Base-by-base conservation (phyloP, 495 filamentous ascomycete genomes). In the Penicillium coprophilum region DNA sequence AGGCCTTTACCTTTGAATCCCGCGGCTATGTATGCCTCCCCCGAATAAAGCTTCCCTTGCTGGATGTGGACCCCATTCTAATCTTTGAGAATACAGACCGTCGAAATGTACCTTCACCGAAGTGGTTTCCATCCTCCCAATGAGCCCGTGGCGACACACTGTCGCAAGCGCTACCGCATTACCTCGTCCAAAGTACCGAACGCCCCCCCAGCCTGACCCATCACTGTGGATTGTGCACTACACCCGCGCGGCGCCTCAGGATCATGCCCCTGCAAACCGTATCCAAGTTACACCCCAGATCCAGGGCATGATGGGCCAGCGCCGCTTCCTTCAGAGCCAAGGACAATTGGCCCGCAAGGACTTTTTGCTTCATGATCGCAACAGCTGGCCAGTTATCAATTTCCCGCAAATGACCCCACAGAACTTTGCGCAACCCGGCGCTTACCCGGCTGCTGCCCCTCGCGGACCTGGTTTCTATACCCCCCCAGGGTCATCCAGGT, bases 141-240 rank as follows among this genome's bases (percentile, higher is more conserved):
- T 20, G 91, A 94, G 66, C 77, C 77, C 19, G 60, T 87, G 31
- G 83, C 94, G 30, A 81, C 81, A 11, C 93, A 96, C 64, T 80
- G 75, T 46, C 84, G 93, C 60, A 85, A 86, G 56, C 87, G 93
- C 38, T 97, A 95, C 72, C 91, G 92, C 47, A 82, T 98, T 28
- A 74, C 85, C 38, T 83, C 84, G 13, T 71, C 80, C 10, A 87
- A 83, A 64, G 77, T 79, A 20, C 82, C 82, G 10, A 82, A 80
- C 44, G 79, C 81, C 13, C 82, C 82, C 87, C 15, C 79, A 80
- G 21, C 80, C 87, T 41, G 91, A 97, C 70, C 86, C 88, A 6
- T 86, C 85, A 17, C 77, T 97, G 31, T 97, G 91, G 91, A 87
- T 98, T 53, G 84, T 96, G n/a, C 94, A 98, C 72, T 98, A 97